Evolutionary conservation across 176 grass and related monocot genomes (phyloP).

Genomic region (Otatea glauca): DNA sequence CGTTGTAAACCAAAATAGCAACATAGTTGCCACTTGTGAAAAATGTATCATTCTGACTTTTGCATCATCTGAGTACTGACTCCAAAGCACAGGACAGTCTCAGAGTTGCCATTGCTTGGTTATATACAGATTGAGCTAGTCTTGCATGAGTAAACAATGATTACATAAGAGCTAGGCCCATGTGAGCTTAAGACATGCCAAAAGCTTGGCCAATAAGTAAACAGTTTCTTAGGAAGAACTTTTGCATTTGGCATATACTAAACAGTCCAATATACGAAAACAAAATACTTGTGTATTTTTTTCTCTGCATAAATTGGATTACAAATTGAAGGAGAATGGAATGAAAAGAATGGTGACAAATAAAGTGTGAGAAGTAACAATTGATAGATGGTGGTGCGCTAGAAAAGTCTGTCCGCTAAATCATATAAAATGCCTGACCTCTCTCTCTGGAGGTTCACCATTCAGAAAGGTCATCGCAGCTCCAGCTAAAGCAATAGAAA

Average conservation of each 20-base stretch:
- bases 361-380: slow-evolving; percentile 5
- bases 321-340: no score
- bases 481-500: slow-evolving; percentile 77
- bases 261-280: not conserved
- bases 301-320: no score
- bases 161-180: not conserved
- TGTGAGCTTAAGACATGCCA: not conserved
- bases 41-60: slow-evolving; percentile 6
- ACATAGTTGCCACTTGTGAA: not conserved
- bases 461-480: slow-evolving; percentile 65
- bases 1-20: not conserved
- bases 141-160: not conserved
- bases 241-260: not conserved
- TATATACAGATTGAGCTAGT: not conserved
- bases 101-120: not conserved
- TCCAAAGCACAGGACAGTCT: not conserved
- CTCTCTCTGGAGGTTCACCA: slow-evolving; percentile 85
- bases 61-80: not conserved
- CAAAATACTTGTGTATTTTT: not conserved
- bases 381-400: not conserved
- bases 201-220: slow-evolving; percentile 1
- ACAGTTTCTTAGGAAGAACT: slow-evolving; percentile 15
- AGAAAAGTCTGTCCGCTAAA: slow-evolving; percentile 28
- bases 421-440: slow-evolving; percentile 51
- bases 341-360: not conserved